Percentiles rank a stretch among this genome's conserved stretches.
These are phyloP conservation scores for Cladosporium oxysporum DNA, from an alignment of 2,329 filamentous ascomycete genomes.

Conservation along the genomic window DNA sequence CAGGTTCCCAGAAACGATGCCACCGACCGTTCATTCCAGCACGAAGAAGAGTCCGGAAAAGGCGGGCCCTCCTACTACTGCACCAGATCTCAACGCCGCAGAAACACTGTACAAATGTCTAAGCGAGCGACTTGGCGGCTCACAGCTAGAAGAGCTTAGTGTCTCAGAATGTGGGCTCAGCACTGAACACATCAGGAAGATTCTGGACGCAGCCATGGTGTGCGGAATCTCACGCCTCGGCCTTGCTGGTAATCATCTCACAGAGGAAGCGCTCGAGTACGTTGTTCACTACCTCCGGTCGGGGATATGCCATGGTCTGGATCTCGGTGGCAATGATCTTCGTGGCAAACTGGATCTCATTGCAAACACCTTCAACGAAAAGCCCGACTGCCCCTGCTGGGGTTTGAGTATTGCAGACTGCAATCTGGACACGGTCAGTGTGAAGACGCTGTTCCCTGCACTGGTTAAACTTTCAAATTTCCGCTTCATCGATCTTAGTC, in stretches of 20 bases:
- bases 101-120: slow-evolving; percentile 73
- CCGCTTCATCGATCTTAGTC: slow-evolving; percentile 87
- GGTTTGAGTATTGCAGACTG: slow-evolving; percentile 86
- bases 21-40: slow-evolving; percentile 27
- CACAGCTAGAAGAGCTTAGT: slow-evolving; percentile 77
- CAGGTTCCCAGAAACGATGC: slow-evolving; percentile 63
- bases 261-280: slow-evolving; percentile 71
- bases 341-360: slow-evolving; percentile 48
- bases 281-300: slow-evolving; percentile 74
- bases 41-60: slow-evolving; percentile 26
- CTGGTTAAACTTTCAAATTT: slow-evolving; percentile 71
- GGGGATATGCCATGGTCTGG: slow-evolving; percentile 81
- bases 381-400: slow-evolving; percentile 61
- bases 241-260: slow-evolving; percentile 78
- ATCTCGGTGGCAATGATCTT: slow-evolving; percentile 82
- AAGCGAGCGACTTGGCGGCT: slow-evolving; percentile 72
- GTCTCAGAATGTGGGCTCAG: slow-evolving; percentile 76
- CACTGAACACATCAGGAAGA: slow-evolving; percentile 67
- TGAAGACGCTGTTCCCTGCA: slow-evolving; percentile 74
- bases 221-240: slow-evolving; percentile 78
- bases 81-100: slow-evolving; percentile 53
- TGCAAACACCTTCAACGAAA: slow-evolving; percentile 52
- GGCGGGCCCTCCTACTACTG: slow-evolving; percentile 32
- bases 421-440: slow-evolving; percentile 70
- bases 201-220: slow-evolving; percentile 80